Base-by-base conservation (phyloP, 164 flowering plant species). In the Kalanchoe fedtschenkoi region DNA sequence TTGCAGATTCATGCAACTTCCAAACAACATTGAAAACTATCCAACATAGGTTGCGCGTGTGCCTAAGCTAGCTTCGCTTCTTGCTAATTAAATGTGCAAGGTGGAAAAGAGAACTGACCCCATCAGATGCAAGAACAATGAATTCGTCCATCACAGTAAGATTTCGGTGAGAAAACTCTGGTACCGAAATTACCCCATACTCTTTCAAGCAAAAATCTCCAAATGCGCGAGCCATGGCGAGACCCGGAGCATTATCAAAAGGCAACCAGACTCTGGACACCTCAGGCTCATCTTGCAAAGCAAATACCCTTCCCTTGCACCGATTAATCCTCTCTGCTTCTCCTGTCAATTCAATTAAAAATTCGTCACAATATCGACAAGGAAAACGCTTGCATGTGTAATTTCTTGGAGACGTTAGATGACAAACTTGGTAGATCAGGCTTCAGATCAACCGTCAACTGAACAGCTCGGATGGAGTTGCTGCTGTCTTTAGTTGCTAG, bases 211-310 rank as follows among this genome's bases (percentile, higher is more conserved):
- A 89, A 54, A 92, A 93, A 75, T 93, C 98, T 14, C 98, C 96
- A 78, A 93, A 93, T 38, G 98, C 97, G 66, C 98, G 78, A 63
- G 98, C 97, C 98, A 93, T 93, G 69, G 98, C 97, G 67, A 88
- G 68, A n/a, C 91, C 91, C 56, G 96, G 96, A 51, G 88, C 88
- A 77, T 88, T 83, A 73, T 84, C 91, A 71, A 77, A 81, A 14
- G 96, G 91, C 71, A 86, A 67, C 96, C 96, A 88, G 46, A 88
- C 91, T 64, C 97, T 76, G 38, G 78, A 78, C 64, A 92, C 97
- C 68, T 88, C 95, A 39, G 97, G 98, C 66, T 89, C 97, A 68
- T 88, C 97, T 77, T 86, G 89, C 75, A 92, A 70, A 33, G 97
- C 96, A 76, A 89, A 89, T n/a, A 93, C 97, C 74, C 95, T 76